phyloP scores from a whole-genome alignment of 1,284 basidiomycete genomes.

The Cryptococcus floricola region DNA sequence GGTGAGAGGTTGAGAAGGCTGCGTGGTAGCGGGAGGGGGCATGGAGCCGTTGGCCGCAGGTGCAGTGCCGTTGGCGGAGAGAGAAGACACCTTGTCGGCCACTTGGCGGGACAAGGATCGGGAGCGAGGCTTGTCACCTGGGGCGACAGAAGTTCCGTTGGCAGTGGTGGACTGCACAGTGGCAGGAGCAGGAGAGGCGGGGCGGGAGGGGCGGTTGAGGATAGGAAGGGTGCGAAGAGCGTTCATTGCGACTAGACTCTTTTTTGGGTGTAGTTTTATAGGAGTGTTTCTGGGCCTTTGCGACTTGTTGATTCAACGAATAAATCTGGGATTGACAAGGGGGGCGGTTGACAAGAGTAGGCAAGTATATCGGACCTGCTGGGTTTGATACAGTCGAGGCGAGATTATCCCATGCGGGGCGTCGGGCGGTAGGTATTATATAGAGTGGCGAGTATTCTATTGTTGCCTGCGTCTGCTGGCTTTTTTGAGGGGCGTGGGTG shows the following conservation, averaged over 20 bases:
- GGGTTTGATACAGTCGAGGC: neutral
- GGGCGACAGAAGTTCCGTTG: slow-evolving; percentile 8
- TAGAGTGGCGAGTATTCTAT: slow-evolving; percentile 1
- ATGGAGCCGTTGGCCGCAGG: neutral
- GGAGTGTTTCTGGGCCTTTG: neutral
- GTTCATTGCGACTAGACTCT: slow-evolving; percentile 35
- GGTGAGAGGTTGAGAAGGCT: slow-evolving; percentile 19
- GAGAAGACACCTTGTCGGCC: slow-evolving; percentile 28
- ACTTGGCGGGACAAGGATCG: slow-evolving; percentile 32
- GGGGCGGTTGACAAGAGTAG: neutral
- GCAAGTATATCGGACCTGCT: slow-evolving; percentile 3
- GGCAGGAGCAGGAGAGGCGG: slow-evolving; percentile 42
- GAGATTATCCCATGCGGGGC: slow-evolving; percentile 29
- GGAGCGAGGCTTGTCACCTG: slow-evolving; percentile 23
- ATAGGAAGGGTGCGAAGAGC: slow-evolving; percentile 48
- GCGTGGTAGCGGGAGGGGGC: neutral
- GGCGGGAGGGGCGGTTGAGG: slow-evolving; percentile 48
- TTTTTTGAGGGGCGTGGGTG: neutral
- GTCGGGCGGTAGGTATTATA: slow-evolving; percentile 2
- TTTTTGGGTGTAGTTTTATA: neutral
- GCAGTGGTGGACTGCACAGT: slow-evolving; percentile 29
- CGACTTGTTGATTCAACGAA: neutral
- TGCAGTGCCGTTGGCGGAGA: slow-evolving; percentile 5
- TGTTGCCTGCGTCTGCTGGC: slow-evolving; percentile 8
- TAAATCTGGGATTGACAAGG: neutral